Base-by-base conservation (phyloP, 371 early-diverging fungal species). In the Basidiobolus meristosporus region DNA sequence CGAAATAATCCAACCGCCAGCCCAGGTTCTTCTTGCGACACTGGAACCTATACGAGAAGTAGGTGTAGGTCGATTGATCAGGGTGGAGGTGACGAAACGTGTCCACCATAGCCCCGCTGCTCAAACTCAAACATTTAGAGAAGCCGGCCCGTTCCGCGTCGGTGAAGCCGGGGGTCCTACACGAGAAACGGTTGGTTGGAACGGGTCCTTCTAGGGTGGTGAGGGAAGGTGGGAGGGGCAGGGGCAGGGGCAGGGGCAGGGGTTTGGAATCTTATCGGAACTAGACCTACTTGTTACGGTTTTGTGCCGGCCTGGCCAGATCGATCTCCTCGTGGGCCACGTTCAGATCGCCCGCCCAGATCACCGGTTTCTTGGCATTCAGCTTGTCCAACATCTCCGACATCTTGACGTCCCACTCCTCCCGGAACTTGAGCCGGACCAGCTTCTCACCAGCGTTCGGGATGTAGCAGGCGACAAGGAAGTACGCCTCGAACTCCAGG, bases 1-100 rank as follows among this genome's bases (percentile, higher is more conserved):
- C 68, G 66, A 87, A 86, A 53, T 90, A 90, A 55, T 88, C 89
- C 49, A 88, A 49, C 21, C 90, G 60, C 91, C 91, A 91, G 3
- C 91, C 91, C 39, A 83, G 54, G 10, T 62, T 50, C 46, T 88
- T 90, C 18, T 54, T 54, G 10, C 88, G 65, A 39, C 73, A 65
- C 30, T 70, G 62, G 46, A 75, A 77, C 20, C 90, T 67, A 45
- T 77, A 90, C 2, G 77, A 71, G 48, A 66, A 90, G 52, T 80
- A 90, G 11, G 87, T 74, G 54, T 86, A 90, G 37, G 68, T 65
- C 1, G 73, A 72, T 12, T 63, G 68, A 2, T 68, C 63, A 1
- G 85, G 84, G 40, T 83, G 56, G 3, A 73, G 54, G 39, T 73
- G 64, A n/a, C 91, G 70, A 65, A 70, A 89, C 1, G 70, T 65